phyloP scores from a whole-genome alignment of 768 basidiomycete species.

The Ramaria rubella region DNA sequence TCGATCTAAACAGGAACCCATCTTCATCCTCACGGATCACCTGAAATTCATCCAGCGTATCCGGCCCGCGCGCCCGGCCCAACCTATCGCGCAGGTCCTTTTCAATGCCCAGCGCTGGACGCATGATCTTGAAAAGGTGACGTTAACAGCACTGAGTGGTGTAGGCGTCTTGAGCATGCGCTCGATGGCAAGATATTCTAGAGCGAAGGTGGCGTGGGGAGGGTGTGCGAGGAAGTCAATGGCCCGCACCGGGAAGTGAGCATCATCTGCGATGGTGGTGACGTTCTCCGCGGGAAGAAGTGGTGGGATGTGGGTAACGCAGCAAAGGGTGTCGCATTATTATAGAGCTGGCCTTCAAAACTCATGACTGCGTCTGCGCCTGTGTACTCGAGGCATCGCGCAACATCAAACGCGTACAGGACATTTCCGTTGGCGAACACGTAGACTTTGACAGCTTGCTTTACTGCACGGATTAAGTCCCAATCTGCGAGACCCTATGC shows the following conservation, averaged over 20 bases:
- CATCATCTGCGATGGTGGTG: neutral
- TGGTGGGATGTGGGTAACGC: neutral
- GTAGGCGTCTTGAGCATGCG: conserved; percentile 63
- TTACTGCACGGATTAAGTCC: conserved; percentile 85
- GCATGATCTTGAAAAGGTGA: conserved; percentile 89
- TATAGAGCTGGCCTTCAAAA: conserved; percentile 92
- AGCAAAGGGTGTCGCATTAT: conserved; percentile 72
- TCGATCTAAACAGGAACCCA: too few species aligned
- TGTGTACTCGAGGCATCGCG: conserved; percentile 70
- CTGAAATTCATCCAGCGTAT: conserved; percentile 40
- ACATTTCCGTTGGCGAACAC: conserved; percentile 98
- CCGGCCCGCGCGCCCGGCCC: conserved; percentile 39
- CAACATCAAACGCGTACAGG: conserved; percentile 76
- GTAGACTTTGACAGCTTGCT: conserved; percentile 81
- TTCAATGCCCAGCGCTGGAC: conserved; percentile 61
- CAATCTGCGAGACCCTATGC: conserved; percentile 79
- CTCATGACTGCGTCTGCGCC: conserved; percentile 92
- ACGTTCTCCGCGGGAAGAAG: neutral
- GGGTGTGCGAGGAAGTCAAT: conserved; percentile 43
- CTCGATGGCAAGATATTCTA: conserved; percentile 85
- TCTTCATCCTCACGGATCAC: conserved; percentile 52
- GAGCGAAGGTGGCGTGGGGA: conserved; percentile 58
- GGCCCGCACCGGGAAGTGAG: conserved; percentile 25
- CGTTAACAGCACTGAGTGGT: conserved; percentile 70
- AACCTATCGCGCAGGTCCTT: conserved; percentile 68